Evolutionary conservation across 2,329 filamentous ascomycete genomes (phyloP).

Genomic region (Fonsecaea erecta): DNA sequence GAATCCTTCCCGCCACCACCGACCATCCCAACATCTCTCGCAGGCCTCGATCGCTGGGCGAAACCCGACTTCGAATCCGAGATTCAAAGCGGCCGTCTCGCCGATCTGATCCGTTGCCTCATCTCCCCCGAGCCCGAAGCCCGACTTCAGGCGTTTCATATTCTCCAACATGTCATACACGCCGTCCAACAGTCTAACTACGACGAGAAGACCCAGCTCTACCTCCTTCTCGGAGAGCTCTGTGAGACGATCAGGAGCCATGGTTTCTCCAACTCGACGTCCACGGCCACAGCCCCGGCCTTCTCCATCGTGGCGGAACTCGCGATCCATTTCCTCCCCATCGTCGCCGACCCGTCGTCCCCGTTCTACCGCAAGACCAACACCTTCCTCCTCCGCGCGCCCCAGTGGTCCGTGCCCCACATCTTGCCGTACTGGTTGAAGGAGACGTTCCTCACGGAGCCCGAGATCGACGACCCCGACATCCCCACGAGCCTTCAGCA

Average conservation of each 20-base stretch:
- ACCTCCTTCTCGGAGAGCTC: conserved; percentile 78
- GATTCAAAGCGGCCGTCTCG: conserved; percentile 73
- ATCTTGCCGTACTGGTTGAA: conserved; percentile 66
- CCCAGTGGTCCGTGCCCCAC: conserved; percentile 69
- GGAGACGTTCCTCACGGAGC: conserved; percentile 73
- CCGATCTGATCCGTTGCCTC: conserved; percentile 73
- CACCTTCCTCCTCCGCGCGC: conserved; percentile 76
- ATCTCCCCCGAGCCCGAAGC: conserved; percentile 76
- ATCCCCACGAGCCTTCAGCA: conserved; percentile 59
- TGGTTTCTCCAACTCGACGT: conserved; percentile 4
- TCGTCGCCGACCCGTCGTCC: conserved; percentile 77
- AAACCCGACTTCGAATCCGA: conserved; percentile 74
- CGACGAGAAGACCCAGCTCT: conserved; percentile 64
- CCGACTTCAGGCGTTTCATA: conserved; percentile 74
- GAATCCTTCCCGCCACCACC: conserved; percentile 59
- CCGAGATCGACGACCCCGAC: conserved; percentile 68
- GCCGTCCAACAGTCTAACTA: conserved; percentile 66
- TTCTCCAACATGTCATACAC: conserved; percentile 57
- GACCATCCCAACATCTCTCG: conserved; percentile 48
- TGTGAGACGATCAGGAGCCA: conserved; percentile 64
- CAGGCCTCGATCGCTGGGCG: conserved; percentile 50
- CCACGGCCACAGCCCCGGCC: conserved; percentile 52
- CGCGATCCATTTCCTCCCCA: conserved; percentile 66
- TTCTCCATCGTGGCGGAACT: conserved; percentile 79
- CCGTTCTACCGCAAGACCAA: conserved; percentile 86